Base-by-base conservation (phyloP, 139 green algal species). In the Haematococcus sp. region DNA sequence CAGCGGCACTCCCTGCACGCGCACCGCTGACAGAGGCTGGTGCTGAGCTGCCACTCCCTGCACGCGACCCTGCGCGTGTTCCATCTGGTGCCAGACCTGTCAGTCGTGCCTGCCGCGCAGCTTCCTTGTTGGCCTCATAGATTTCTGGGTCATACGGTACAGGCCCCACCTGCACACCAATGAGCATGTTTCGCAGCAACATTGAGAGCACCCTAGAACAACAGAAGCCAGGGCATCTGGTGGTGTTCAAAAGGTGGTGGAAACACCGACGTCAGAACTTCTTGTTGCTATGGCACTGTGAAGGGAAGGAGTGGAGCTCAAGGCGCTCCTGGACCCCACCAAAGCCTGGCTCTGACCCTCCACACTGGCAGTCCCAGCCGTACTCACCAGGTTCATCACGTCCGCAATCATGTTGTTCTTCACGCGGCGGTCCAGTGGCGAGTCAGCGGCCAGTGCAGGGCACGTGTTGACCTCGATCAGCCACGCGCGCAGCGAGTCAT, bases 401-500 rank as follows among this genome's bases (percentile, higher is more conserved):
- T 91, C 81, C 2, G 70, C 69, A 16, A 88, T 56, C 75, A 84
- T 79, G 43, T 32, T 28, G 49, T 43, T 71, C 81, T 90, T 87
- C 5, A 87, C 44, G 22, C 71, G 56, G 13, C 34, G 28, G 34
- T 91, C 84, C 35, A 91, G 34, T 13, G 40, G 27, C n/a, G 71
- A 78, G 71, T 83, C 80, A 25, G 70, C 65, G 3, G 63, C 67
- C 40, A 91, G 78, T 15, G 76, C 65, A 23, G 86, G 86, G 40
- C 84, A 87, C 19, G 86, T 91, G 80, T 91, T 91, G 76, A 65
- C 79, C 70, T 88, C 83, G 32, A 88, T 83, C 16, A 91, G 79
- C 83, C 84, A 89, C 4, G 78, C 78, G 22, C 55, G 46, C 56
- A 87, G 83, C 3, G 67, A 27, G 44, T 59, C 55, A 51, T 87